phyloP scores from a whole-genome alignment of 2,329 filamentous ascomycete species.

The Hypoxylon sp. region DNA sequence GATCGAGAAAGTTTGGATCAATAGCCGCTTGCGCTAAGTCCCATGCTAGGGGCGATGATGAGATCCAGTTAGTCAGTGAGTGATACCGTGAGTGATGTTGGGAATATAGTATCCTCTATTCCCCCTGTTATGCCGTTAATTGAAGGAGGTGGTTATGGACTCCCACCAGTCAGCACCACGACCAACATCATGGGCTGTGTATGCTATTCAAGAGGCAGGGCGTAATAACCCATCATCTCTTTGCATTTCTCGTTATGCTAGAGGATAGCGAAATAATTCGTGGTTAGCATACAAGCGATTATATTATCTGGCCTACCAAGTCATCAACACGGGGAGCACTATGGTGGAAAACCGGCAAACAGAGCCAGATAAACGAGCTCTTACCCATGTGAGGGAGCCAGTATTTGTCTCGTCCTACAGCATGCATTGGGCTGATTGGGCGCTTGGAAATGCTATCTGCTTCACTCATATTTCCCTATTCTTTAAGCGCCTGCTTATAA shows the following conservation, averaged over 20 bases:
- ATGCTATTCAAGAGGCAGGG: constrained; percentile 1
- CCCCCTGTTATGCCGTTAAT: constrained; percentile 15
- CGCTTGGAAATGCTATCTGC: constrained; percentile 50
- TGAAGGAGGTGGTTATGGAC: constrained; percentile 3
- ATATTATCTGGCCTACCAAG: constrained; percentile 19
- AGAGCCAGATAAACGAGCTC: constrained; percentile 17
- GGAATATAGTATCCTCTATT: constrained; percentile 10
- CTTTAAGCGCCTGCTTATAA: constrained; percentile 49
- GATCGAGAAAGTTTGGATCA: constrained; percentile 29
- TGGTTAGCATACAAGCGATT: constrained; percentile 2
- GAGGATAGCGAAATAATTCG: constrained; percentile 5
- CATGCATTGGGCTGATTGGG: constrained; percentile 49
- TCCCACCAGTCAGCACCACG: constrained; percentile 3
- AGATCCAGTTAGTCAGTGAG: constrained; percentile 11
- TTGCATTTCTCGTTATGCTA: constrained; percentile 1
- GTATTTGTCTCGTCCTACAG: constrained; percentile 30
- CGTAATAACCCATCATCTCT: constrained; percentile 4
- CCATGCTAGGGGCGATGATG: constrained; percentile 26
- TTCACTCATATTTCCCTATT: constrained; percentile 45
- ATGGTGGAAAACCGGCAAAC: constrained; percentile 33
- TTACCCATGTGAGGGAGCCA: constrained; percentile 37
- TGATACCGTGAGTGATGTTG: neutral
- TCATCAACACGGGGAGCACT: constrained; percentile 7
- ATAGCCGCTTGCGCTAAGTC: constrained; percentile 36
- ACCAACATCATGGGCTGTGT: neutral